Percentiles rank a stretch among this genome's conserved stretches.
These are phyloP conservation scores for Microthlaspi erraticum DNA, from an alignment of 345 rosid genomes.

Conservation along the genomic window DNA sequence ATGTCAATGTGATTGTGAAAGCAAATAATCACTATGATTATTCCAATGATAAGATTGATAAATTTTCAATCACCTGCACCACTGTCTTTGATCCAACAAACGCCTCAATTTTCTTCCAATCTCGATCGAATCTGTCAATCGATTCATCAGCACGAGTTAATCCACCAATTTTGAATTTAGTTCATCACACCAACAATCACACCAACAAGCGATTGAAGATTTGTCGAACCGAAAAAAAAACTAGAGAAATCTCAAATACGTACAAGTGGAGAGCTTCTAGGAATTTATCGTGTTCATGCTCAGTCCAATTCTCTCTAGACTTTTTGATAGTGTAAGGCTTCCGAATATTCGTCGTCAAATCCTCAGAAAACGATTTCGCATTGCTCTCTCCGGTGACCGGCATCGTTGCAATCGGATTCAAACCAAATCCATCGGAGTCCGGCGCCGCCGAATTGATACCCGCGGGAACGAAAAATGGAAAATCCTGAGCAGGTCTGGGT, in stretches of 20 bases:
- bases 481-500: slow-evolving; percentile 56
- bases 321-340: slow-evolving; percentile 94
- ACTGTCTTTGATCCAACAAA: slow-evolving; percentile 94
- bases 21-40: background rate
- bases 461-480: slow-evolving; percentile 63
- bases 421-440: slow-evolving; percentile 7
- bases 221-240: background rate
- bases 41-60: background rate
- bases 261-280: slow-evolving; percentile 95
- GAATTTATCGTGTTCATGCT: slow-evolving; percentile 92
- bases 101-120: slow-evolving; percentile 99
- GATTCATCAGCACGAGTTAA: background rate
- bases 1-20: background rate
- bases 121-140: slow-evolving; percentile 79
- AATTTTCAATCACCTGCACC: slow-evolving; percentile 64
- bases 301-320: slow-evolving; percentile 98
- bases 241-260: slow-evolving; percentile 29
- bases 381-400: slow-evolving; percentile 22
- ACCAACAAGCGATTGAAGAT: background rate
- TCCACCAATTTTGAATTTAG: background rate
- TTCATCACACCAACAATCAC: background rate
- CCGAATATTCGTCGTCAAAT: slow-evolving; percentile 71
- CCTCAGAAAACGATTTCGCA: slow-evolving; percentile 54
- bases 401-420: slow-evolving; percentile 12
- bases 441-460: slow-evolving; percentile 42